Evolutionary conservation across 345 rosid genomes (phyloP), one percentile per base, ranked within the genome.

Genomic region (Lepidium sativum): DNA sequence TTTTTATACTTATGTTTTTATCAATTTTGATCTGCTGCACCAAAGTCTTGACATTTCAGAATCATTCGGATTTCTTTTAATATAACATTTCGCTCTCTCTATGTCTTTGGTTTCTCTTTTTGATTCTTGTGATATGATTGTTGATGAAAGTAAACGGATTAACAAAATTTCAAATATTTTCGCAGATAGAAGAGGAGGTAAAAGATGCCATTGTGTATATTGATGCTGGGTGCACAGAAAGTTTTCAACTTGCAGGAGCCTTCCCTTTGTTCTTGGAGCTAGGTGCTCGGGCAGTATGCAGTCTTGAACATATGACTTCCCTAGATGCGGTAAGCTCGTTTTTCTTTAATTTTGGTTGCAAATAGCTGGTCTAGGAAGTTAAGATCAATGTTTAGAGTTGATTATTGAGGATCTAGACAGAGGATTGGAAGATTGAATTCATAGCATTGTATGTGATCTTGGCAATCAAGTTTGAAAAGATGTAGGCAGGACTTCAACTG

Each of bases 221-320:
- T 4, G 99, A 94, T 80, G 84, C 94, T 49, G 99, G 99, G 8
- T 94, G 96, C 74, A 82, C 96, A 2, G 99, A 94, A 75, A 84
- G 99, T 64, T 94, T 94, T 70, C 97, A 92, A 51, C 71, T 79
- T 69, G 75, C 80, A 13, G 99, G 99, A 76, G 96, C 91, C 12
- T 89, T 86, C 65, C 92, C 99, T 45, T 32, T 77, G 62, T 69
- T 94, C 48, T 74, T 94, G 74, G 81, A 82, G 17, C 85, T 79
- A n/a, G 97, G 96, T 57, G 92, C 72, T 11, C 80, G 82, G 4
- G 74, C 92, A 1, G 78, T 94, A 35, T 94, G 95, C 73, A 84
- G 95, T 79, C 83, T 89, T 70, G 99, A 94, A 71, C 81, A 84
- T 33, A 78, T 82, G 87, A 79, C 63, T 76, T 68, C 99, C 53